These are phyloP conservation scores for Scalesia atractyloides DNA, from an alignment of 129 eudicot genomes.

Conservation along the genomic window DNA sequence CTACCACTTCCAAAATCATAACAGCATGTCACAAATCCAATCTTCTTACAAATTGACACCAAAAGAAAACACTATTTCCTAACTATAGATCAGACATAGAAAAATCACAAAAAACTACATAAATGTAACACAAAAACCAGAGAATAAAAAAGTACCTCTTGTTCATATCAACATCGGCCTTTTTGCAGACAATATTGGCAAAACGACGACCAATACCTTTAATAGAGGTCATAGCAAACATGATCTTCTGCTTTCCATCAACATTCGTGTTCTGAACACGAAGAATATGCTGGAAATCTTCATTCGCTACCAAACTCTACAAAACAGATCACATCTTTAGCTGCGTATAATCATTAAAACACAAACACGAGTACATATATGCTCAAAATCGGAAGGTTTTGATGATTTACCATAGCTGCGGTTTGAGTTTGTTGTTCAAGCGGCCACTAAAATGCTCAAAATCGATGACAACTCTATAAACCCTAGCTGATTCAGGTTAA, in stretches of 20 bases:
- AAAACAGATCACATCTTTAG: background rate
- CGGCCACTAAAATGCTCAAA: conserved; percentile 1
- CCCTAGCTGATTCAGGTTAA: background rate
- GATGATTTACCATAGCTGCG: background rate
- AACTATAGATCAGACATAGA: no score
- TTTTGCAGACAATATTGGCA: conserved; percentile 12
- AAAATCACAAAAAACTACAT: background rate
- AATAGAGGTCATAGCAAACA: conserved; percentile 16
- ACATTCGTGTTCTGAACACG: conserved; percentile 8
- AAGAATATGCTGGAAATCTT: conserved; percentile 17
- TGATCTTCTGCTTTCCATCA: conserved; percentile 14
- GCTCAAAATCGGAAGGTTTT: background rate
- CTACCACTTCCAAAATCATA: background rate
- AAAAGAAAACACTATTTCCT: no score
- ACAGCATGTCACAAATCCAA: background rate
- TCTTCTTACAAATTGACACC: background rate
- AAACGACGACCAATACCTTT: conserved; percentile 24
- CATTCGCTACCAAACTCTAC: conserved; percentile 12
- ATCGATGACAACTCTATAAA: background rate
- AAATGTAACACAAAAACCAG: background rate
- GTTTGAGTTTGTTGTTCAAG: conserved; percentile 1
- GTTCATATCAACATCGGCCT: conserved; percentile 9
- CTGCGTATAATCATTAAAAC: background rate
- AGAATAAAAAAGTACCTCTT: background rate
- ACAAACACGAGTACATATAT: background rate